Base-by-base conservation (phyloP, 805 yeast species). In the Candida railenensis region DNA sequence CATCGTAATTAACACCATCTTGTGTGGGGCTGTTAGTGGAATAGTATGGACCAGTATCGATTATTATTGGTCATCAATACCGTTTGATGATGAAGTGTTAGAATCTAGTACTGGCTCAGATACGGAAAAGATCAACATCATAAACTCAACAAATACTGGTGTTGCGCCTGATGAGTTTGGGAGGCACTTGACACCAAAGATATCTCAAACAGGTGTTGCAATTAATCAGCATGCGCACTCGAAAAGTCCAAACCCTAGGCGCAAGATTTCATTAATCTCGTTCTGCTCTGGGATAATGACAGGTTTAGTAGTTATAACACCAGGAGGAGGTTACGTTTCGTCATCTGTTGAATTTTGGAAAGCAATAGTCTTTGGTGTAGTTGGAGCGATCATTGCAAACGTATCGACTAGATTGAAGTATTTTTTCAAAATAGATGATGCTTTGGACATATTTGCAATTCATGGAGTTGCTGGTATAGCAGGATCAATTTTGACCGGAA, bases 381-480 rank as follows among this genome's bases (percentile, higher is more conserved):
- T 71, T 12, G 76, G 77, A 4, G 73, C 74, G 0, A 46, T 62
- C 2, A 40, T 57, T 1, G 63, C 71, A 18, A 71, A 72, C 50
- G 48, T 71, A 22, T 62, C 73, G 8, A 72, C 77, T 0, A 53
- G 76, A 37, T 55, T 72, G 45, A 72, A 72, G 50, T 72, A 66
- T 51, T 67, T 52, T 48, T 57, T 71, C 38, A 39, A 53, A 2
- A 62, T 71, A n/a, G 77, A 72, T 50, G 77, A 72, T 53, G 70
- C 74, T 1, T 62, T 71, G 36, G 77, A 72, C 51, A 57, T 71
- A 3, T 71, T 71, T 54, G 76, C 77, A 5, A 62, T 72, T 34
- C 77, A 72, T 52, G 76, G 76, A 0, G 56, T 70, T 4, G 66
- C 71, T 20, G 77, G 77, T 0, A 61, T 69, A 22, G 63, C 62